Conservation (phyloP, 2,329 filamentous ascomycete genomes). For the Arthrobotrys megalospora region DNA sequence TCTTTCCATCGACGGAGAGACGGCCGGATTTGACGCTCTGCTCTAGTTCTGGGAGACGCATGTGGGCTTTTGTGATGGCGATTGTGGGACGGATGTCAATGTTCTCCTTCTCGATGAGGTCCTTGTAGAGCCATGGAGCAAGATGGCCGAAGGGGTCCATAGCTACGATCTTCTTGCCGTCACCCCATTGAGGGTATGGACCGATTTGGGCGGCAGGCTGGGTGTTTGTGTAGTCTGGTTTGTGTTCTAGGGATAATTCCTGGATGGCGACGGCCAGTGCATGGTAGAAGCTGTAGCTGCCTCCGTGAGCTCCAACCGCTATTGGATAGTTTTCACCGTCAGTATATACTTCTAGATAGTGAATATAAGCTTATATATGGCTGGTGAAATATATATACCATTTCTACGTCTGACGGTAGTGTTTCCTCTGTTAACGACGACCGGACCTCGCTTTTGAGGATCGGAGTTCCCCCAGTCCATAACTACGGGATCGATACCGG, state of each 20-base stretch:
- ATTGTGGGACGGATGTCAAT: slow-evolving; percentile 92
- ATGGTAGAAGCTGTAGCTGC: slow-evolving; percentile 96
- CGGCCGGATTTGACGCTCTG: slow-evolving; percentile 86
- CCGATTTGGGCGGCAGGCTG: slow-evolving; percentile 92
- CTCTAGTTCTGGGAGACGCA: slow-evolving; percentile 96
- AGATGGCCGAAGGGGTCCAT: slow-evolving; percentile 97
- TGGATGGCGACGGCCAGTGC: slow-evolving; percentile 92
- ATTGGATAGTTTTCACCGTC: slow-evolving; percentile 60
- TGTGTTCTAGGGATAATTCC: slow-evolving; percentile 86
- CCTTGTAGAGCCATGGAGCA: slow-evolving; percentile 84
- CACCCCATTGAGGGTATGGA: slow-evolving; percentile 89
- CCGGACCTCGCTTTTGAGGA: slow-evolving; percentile 82
- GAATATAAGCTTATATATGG: slow-evolving; percentile 29
- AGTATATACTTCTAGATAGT: slow-evolving; percentile 3
- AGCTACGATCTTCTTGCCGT: slow-evolving; percentile 93
- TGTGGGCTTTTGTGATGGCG: slow-evolving; percentile 91
- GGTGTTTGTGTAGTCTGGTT: slow-evolving; percentile 84
- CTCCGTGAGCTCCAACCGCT: slow-evolving; percentile 81
- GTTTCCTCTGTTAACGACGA: slow-evolving; percentile 84
- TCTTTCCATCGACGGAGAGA: slow-evolving; percentile 84
- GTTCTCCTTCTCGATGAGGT: slow-evolving; percentile 82
- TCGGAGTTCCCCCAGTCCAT: slow-evolving; percentile 90
- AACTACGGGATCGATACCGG: slow-evolving; percentile 89
- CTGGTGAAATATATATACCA: slow-evolving; percentile 71
- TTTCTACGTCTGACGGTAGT: slow-evolving; percentile 85